phyloP scores from a whole-genome alignment of 257 asterid species.

The Sherardia arvensis region DNA sequence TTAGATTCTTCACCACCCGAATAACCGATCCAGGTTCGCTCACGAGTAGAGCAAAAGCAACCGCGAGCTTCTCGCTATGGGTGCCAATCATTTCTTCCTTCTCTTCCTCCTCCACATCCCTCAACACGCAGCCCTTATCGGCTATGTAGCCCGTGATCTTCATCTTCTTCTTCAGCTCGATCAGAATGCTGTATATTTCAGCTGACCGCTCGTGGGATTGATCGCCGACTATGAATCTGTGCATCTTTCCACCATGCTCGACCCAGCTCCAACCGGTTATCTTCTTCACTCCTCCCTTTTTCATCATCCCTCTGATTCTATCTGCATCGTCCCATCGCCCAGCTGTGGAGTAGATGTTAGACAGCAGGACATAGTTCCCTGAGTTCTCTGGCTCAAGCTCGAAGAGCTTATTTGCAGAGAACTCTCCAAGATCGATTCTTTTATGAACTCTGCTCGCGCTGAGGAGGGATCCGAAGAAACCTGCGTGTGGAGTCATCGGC shows the following conservation, averaged over 20 bases:
- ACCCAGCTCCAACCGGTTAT: conserved; percentile 56
- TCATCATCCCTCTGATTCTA: conserved; percentile 48
- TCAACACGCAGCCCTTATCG: conserved; percentile 39
- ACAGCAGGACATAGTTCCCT: conserved; percentile 44
- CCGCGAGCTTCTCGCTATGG: conserved; percentile 59
- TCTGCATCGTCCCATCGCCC: conserved; percentile 61
- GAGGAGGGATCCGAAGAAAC: conserved; percentile 52
- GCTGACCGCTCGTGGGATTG: conserved; percentile 33
- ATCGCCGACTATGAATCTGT: conserved; percentile 42
- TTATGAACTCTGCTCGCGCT: conserved; percentile 50
- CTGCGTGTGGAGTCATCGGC: conserved; percentile 49
- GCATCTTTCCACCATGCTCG: conserved; percentile 41
- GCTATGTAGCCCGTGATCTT: conserved; percentile 38
- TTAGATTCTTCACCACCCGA: conserved; percentile 54
- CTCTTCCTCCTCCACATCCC: conserved; percentile 68
- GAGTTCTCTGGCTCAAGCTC: conserved; percentile 60
- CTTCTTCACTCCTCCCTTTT: conserved; percentile 29
- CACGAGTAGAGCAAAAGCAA: conserved; percentile 48
- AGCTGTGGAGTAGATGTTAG: conserved; percentile 43
- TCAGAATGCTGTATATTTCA: conserved; percentile 28
- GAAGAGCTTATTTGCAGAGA: conserved; percentile 49
- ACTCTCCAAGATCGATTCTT: conserved; percentile 53
- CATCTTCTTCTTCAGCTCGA: conserved; percentile 33
- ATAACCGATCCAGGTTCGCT: conserved; percentile 32
- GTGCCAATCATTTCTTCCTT: conserved; percentile 56